Evolutionary conservation across 2,329 filamentous ascomycete species (phyloP), one percentile per base, ranked within the genome.

Genomic region (Thelonectria blattea): DNA sequence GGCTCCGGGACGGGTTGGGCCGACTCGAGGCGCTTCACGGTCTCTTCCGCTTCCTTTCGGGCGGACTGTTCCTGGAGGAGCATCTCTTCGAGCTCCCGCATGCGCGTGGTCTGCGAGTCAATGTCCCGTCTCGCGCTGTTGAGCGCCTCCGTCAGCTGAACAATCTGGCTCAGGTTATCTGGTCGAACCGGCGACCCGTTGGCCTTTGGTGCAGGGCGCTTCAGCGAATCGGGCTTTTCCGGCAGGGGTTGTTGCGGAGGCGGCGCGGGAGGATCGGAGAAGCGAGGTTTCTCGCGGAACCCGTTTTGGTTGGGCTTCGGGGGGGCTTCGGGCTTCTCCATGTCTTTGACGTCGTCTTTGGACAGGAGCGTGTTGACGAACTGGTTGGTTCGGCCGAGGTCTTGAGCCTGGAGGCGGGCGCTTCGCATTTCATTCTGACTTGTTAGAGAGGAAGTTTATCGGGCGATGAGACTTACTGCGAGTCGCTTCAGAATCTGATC

Each of bases 201-300:
- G 17, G 79, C 77, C 72, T 89, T 91, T 9, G 89, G 84, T 58
- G 91, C 93, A 24, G 91, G 88, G 5, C 93, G 86, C 72, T 91
- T 93, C 30, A 97, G 76, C 1, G 91, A 86, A 0, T 96, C 92
- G 0, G 94, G 94, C 74, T 97, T 97, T 73, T 97, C 93, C 1
- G 94, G 94, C 6, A 98, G 81, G 14, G 94, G 94, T 68, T 96
- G 93, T 68, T 96, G 93, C 27, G 94, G 94, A 24, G 94, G 94
- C 8, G 94, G 94, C 20, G 93, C 94, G 4, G 94, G 94, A 52
- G 94, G 94, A 59, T 97, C 93, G 1, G 92, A 95, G 74, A 97
- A 98, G 53, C 93, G 86, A 5, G 91, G 86, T 70, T 95, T 94
- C 42, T 88, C 81, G 71, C 93, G 18, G 87, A 79, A 66, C 92